Evolutionary conservation across 169 alveolate genomes (phyloP).

Genomic region (Fabrea salina): DNA sequence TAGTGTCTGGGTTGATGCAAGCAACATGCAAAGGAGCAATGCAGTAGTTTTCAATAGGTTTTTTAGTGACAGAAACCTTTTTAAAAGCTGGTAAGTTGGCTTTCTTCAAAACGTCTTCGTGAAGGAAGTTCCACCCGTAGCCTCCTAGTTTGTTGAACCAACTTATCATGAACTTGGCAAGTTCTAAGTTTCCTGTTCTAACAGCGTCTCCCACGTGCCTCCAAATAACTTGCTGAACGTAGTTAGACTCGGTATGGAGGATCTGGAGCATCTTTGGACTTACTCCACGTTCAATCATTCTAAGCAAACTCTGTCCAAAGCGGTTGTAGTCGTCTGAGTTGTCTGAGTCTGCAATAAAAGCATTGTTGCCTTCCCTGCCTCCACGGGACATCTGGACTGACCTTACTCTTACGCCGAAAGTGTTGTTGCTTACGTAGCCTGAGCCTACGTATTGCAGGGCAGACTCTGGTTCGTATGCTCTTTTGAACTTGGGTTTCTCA

Average conservation of each 20-base stretch:
- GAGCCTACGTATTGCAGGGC: constrained; percentile 41
- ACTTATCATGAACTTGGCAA: constrained; percentile 52
- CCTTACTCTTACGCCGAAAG: constrained; percentile 70
- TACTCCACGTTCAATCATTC: constrained; percentile 15
- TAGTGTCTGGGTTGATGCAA: constrained; percentile 77
- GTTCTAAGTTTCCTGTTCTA: constrained; percentile 64
- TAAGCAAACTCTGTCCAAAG: constrained; percentile 6
- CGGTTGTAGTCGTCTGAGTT: constrained; percentile 6
- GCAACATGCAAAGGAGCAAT: constrained; percentile 82
- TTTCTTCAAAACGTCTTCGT: constrained; percentile 63
- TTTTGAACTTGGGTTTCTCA: neutral
- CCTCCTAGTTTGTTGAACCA: constrained; percentile 49
- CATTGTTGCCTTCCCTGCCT: constrained; percentile 80
- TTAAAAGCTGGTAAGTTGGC: constrained; percentile 27
- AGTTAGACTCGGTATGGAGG: constrained; percentile 27
- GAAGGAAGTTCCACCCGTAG: constrained; percentile 76
- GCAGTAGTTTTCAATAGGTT: constrained; percentile 61
- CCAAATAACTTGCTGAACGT: constrained; percentile 36
- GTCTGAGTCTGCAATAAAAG: constrained; percentile 62
- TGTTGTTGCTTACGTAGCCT: constrained; percentile 60
- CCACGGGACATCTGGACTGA: constrained; percentile 74
- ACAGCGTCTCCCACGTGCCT: constrained; percentile 53
- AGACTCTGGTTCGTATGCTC: neutral
- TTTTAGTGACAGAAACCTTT: constrained; percentile 61
- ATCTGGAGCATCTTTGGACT: constrained; percentile 29